These are phyloP conservation scores for Chrysanthemum seticuspe DNA, from an alignment of 129 eudicot species.

Conservation along the genomic window DNA sequence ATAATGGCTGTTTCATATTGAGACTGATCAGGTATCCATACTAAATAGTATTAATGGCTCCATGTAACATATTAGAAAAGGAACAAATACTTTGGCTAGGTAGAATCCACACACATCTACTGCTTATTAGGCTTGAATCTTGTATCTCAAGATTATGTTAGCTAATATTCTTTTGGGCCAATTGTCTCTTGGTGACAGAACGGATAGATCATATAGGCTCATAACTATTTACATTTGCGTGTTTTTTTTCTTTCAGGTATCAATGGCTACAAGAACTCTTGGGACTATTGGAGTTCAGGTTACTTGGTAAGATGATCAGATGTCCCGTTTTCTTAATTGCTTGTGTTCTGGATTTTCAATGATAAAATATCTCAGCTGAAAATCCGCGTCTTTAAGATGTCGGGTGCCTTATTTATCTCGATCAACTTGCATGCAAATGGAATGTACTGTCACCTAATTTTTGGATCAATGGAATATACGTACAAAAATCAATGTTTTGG, in stretches of 20 bases:
- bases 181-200: constrained; percentile 10
- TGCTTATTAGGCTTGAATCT: constrained; percentile 11
- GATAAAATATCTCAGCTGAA: not conserved
- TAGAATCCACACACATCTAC: constrained; percentile 6
- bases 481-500: not conserved
- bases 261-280: constrained; percentile 97
- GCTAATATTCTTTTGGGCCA: not conserved
- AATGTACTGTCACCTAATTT: not conserved
- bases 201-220: not conserved
- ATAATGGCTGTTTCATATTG: constrained; percentile 9
- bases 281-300: constrained; percentile 87
- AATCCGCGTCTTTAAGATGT: constrained; percentile 11
- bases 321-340: not conserved
- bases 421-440: not conserved
- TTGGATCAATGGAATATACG: not conserved
- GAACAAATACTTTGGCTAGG: constrained; percentile 18
- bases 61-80: constrained; percentile 10
- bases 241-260: constrained; percentile 62
- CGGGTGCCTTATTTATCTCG: constrained; percentile 2
- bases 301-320: constrained; percentile 63
- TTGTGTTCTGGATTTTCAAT: not conserved
- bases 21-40: constrained; percentile 6
- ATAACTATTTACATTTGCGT: constrained; percentile 18
- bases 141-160: constrained; percentile 4
- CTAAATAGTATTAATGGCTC: not conserved